phyloP scores from a whole-genome alignment of 176 grass and related monocot genomes.

The sorghum (Sorghum bicolor) region Sorghum_bicolor_NCBIv3 NC_012873.2:64389501-64390000 shows the following conservation, averaged over 20 bases:
- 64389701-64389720: neutral
- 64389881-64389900: neutral
- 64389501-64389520: too few species aligned
- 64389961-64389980: constrained; percentile 57
- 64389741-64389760: neutral
- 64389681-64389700: neutral
- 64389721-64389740: neutral
- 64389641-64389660: constrained; percentile 22
- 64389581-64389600: neutral
- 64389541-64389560: too few species aligned
- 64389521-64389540: too few species aligned
- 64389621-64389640: neutral
- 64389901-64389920: neutral
- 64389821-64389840: neutral
- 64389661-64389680: neutral
- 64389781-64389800: neutral
- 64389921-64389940: constrained; percentile 22
- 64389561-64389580: neutral
- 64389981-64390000: constrained; percentile 81
- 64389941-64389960: neutral
- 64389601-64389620: constrained; percentile 1
- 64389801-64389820: neutral
- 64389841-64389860: neutral
- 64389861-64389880: neutral
- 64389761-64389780: neutral